Conservation (phyloP, 345 rosid species). For the Eucalyptus cloeziana region DNA sequence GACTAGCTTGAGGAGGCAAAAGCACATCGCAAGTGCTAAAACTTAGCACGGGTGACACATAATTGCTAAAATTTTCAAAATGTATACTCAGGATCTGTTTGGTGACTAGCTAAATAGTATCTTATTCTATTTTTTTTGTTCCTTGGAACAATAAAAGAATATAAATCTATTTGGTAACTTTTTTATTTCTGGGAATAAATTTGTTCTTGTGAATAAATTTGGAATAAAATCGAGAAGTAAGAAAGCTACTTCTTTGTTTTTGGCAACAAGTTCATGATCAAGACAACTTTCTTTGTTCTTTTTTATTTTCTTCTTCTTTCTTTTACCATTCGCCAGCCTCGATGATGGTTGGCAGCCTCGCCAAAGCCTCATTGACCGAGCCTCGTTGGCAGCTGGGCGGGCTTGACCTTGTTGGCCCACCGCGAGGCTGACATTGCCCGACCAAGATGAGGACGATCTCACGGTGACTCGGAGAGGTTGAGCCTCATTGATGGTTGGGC, state of each 20-base stretch:
- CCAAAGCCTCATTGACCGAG: too few species aligned
- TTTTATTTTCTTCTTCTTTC: background rate
- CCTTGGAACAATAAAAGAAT: background rate
- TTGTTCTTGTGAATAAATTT: too few species aligned
- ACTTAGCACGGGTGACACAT: too few species aligned
- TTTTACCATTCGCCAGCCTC: too few species aligned
- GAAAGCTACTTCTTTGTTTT: background rate
- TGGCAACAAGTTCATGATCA: background rate
- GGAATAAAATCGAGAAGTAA: too few species aligned
- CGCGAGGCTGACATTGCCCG: rapidly evolving
- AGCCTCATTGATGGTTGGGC: background rate
- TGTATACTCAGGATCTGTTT: background rate
- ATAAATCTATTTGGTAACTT: too few species aligned
- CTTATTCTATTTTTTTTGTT: too few species aligned
- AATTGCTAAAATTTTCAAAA: too few species aligned
- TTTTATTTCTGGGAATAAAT: background rate
- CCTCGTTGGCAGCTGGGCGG: rapidly evolving
- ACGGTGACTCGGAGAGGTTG: background rate
- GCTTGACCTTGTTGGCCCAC: background rate
- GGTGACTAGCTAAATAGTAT: background rate
- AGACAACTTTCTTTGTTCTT: background rate
- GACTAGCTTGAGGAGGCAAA: background rate
- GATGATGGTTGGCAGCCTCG: too few species aligned
- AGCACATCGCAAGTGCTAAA: too few species aligned
- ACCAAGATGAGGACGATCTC: background rate